Evolutionary conservation across 2,329 filamentous ascomycete genomes (phyloP).

Genomic region (Cercospora citrullina): DNA sequence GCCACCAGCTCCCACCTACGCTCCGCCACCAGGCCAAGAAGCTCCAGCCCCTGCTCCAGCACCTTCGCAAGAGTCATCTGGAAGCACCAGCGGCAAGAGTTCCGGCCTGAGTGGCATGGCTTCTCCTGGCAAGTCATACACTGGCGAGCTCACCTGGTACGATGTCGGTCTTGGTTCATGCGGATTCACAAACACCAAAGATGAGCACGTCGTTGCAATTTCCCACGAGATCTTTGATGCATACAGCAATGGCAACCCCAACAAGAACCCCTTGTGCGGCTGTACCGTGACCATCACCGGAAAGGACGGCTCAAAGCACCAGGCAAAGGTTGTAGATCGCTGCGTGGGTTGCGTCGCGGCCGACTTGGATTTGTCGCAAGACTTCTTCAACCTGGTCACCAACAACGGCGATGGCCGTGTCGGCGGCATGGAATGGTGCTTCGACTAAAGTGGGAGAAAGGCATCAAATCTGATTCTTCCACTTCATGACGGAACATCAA

Average conservation of each 20-base stretch:
- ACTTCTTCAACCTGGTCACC: conserved; percentile 43
- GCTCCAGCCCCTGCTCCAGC: conserved; percentile 20
- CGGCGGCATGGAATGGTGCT: conserved; percentile 46
- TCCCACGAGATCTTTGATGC: conserved; percentile 63
- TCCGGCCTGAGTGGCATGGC: conserved; percentile 30
- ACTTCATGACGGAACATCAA: not conserved
- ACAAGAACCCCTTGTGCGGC: conserved; percentile 70
- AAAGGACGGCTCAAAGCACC: conserved; percentile 58
- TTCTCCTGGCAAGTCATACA: conserved; percentile 42
- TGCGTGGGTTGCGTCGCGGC: conserved; percentile 65
- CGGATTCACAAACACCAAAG: conserved; percentile 60
- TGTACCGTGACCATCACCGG: conserved; percentile 63
- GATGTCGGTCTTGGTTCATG: conserved; percentile 68
- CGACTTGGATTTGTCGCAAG: conserved; percentile 61
- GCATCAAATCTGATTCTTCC: not conserved
- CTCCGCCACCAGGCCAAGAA: conserved; percentile 22
- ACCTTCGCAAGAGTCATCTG: conserved; percentile 13
- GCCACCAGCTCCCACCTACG: conserved; percentile 26
- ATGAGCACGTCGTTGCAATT: conserved; percentile 68
- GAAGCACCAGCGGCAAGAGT: conserved; percentile 13
- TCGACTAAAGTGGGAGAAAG: conserved; percentile 26
- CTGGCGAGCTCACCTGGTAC: conserved; percentile 75
- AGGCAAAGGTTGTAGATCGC: conserved; percentile 68
- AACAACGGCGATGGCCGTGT: conserved; percentile 44
- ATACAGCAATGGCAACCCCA: conserved; percentile 48